Percentiles rank a stretch among this genome's conserved stretches.
Conservation (phyloP, 768 basidiomycete genomes). For the Leccinum incarnatum region DNA sequence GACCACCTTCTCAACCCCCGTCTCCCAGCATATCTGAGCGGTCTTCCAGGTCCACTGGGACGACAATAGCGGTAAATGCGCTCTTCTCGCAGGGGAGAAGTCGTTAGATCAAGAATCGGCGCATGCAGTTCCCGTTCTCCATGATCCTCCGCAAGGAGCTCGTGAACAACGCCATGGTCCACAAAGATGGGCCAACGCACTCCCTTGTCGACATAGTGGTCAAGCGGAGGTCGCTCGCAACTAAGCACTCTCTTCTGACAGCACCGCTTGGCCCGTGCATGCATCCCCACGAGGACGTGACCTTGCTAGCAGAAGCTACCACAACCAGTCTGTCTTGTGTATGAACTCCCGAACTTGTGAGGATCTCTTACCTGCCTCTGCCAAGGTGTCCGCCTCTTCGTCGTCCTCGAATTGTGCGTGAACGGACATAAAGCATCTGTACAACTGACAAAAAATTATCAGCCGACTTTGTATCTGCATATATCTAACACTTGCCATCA, state of each 20-base stretch:
- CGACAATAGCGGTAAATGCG: background rate
- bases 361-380: no score
- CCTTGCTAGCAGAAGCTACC: no score
- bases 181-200: constrained; percentile 21
- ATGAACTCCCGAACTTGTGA: no score
- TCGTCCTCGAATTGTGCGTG: no score
- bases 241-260: no score
- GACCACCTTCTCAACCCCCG: background rate
- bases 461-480: background rate
- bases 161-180: background rate
- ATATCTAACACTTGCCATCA: background rate
- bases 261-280: no score
- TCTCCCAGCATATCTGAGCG: background rate
- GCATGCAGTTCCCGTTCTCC: constrained; percentile 5
- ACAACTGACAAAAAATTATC: background rate
- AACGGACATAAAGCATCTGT: background rate
- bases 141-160: constrained; percentile 5
- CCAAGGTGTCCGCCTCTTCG: no score
- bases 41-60: no score
- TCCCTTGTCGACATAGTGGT: constrained; percentile 22
- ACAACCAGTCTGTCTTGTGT: no score
- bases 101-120: constrained; percentile 4
- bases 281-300: no score
- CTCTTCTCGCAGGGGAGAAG: constrained; percentile 15
- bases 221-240: background rate